These are phyloP conservation scores for Mycosphaerella sp. DNA, from an alignment of 2,329 filamentous ascomycete genomes.

Conservation along the genomic window DNA sequence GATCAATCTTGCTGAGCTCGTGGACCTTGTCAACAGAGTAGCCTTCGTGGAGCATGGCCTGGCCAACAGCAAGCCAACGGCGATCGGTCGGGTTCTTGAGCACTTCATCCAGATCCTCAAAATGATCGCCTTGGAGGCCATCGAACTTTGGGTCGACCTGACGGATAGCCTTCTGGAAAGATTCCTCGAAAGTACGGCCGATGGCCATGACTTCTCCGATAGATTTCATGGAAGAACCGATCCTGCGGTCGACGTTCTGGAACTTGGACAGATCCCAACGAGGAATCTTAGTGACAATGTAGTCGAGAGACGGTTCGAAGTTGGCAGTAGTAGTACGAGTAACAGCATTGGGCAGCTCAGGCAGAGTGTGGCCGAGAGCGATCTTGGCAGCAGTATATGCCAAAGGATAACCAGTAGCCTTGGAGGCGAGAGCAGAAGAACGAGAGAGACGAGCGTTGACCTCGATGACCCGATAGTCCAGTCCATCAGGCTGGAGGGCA, in stretches of 20 bases:
- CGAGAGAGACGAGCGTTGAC: constrained; percentile 98
- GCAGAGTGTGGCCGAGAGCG: constrained; percentile 87
- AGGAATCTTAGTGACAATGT: constrained; percentile 98
- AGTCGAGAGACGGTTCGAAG: constrained; percentile 95
- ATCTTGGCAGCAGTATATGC: constrained; percentile 99
- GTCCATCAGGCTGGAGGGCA: constrained; percentile 87
- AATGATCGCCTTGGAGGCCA: constrained; percentile 92
- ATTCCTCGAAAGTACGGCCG: constrained; percentile 96
- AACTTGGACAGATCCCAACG: constrained; percentile 99
- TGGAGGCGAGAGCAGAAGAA: constrained; percentile 93
- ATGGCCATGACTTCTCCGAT: constrained; percentile 99
- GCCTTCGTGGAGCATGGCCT: constrained; percentile 95
- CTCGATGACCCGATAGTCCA: constrained; percentile 98
- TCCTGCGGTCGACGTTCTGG: constrained; percentile 96
- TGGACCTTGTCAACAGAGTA: constrained; percentile 90
- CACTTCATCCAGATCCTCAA: constrained; percentile 84
- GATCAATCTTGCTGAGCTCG: constrained; percentile 96
- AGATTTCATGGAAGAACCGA: constrained; percentile 98
- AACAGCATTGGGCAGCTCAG: constrained; percentile 93
- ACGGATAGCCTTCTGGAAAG: constrained; percentile 97
- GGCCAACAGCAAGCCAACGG: constrained; percentile 92
- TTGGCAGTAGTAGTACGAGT: constrained; percentile 98
- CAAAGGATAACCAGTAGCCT: constrained; percentile 94
- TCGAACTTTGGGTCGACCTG: constrained; percentile 89
- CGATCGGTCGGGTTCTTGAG: constrained; percentile 91